A percentile compares a stretch with the other conserved stretches of the same genome.
Evolutionary conservation across 768 basidiomycete genomes (phyloP).

Genomic region (Rickenella mellea): DNA sequence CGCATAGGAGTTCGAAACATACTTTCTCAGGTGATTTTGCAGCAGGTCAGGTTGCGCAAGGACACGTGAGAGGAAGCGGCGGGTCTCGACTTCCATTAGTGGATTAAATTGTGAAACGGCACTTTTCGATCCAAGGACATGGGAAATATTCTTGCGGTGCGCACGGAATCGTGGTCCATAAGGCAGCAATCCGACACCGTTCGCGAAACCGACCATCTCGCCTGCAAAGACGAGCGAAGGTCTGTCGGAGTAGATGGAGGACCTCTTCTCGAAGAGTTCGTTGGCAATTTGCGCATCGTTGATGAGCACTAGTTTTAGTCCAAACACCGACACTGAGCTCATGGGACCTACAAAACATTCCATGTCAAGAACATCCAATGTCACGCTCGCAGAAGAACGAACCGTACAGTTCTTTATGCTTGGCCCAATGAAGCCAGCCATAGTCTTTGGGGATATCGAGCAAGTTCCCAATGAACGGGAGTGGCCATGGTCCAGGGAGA

Average conservation of each 20-base stretch:
- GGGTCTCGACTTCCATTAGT: not conserved
- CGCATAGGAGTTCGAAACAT: no score
- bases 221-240: not conserved
- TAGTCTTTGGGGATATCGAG: constrained; percentile 4
- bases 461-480: constrained; percentile 4
- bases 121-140: not conserved
- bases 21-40: no score
- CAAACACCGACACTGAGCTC: no score
- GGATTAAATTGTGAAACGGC: not conserved
- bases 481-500: not conserved
- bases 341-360: no score
- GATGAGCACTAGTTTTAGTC: constrained; percentile 59
- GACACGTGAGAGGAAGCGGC: not conserved
- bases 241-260: constrained; percentile 39
- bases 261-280: constrained; percentile 63
- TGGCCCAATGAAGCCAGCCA: constrained; percentile 1
- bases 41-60: not conserved
- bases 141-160: not conserved
- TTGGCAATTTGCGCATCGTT: constrained; percentile 47
- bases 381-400: not conserved
- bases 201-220: not conserved
- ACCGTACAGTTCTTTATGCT: constrained; percentile 1
- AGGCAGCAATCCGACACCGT: not conserved
- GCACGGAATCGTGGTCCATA: not conserved
- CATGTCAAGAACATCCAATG: no score